Evolutionary conservation across 768 basidiomycete species (phyloP), one percentile per base, ranked within the genome.

Genomic region (Leccinum longicurvipes): DNA sequence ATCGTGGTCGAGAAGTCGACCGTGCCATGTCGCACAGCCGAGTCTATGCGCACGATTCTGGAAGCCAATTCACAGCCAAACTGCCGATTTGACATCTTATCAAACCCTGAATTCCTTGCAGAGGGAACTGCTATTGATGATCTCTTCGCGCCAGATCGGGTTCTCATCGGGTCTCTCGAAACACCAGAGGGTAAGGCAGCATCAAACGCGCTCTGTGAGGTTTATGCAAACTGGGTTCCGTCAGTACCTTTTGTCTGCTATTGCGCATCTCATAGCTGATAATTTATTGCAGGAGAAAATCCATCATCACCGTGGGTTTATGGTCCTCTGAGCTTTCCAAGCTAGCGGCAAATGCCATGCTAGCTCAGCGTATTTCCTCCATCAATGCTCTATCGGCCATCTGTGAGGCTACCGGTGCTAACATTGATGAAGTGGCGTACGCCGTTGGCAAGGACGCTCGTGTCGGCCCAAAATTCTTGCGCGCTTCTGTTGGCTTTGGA

Each of bases 1-100:
- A 98, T 99, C 65, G 97, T 99, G 51, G 95, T 99, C 58, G 97
- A 99, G 71, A 99, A 99, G 74, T 98, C 96, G 15, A 99, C 97
- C 5, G 97, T 99, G 9, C 97, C 97, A 36, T 98, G 94, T 77
- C 87, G 97, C 61, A 99, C 97, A 7, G 97, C 97, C 57, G 92
- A 97, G 75, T 96, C 95, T 19, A 99, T 99, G 97, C 92, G 96
- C 66, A 97, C 92, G 52, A 98, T 99, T 74, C 86, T 99, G 53
- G 95, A 98, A 74, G 94, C 96, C 63, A 99, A 99, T 80, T 96
- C 96, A 36, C 92, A 86, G 69, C 85, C 89, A 55, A 86, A 87
- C 64, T 87, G 88, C 74, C 85, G 84, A 57, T 99, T 99, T 68
- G 94, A 98, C 69, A 98, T 99, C 70, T 87, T 99, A 62, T 98